Base-by-base conservation (phyloP, 495 filamentous ascomycete species). In the Hypoxylon fragiforme region DNA sequence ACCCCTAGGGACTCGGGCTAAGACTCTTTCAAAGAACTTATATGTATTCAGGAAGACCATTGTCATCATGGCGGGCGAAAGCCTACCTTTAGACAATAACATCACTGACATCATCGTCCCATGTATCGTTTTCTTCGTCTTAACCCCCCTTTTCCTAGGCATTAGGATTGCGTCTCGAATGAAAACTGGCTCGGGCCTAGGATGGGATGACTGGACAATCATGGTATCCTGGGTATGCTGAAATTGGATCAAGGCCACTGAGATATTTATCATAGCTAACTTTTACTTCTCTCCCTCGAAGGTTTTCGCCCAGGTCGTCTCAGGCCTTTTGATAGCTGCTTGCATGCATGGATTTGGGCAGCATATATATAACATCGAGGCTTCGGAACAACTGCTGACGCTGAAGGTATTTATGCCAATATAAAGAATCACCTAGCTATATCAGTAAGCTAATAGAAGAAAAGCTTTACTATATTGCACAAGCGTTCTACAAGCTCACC, bases 181-280 rank as follows among this genome's bases (percentile, higher is more conserved):
- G 11, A 57, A 62, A 28, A 59, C 57, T 1, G 60, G 69, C 36
- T 60, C 64, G 6, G 67, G 63, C 1, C 22, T 73, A 13, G 70
- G 70, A 19, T 61, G 57, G 63, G 70, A 73, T 62, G 70, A 73
- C 44, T 64, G 65, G 45, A 64, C 61, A 4, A 65, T 72, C 28
- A 16, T 72, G 26, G 47, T 56, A 14, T 70, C 70, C 3, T 61
- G 53, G 59, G 70, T 72, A 60, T 14, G 67, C 50, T 35, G 3
- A 28, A 18, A 1, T 40, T 3, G 19, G 1, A 6, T 19, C 16
- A 19, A 14, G 6, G 26, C 12, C 8, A 1, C 14, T 8, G n/a
- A 13, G 20, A 8, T 39, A 1, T 13, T 2, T 28, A 11, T 34
- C 44, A 19, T n/a, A 49, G 44, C 46, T 51, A 12, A 63, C 22